These are phyloP conservation scores for Malus sylvestris DNA, from an alignment of 306 rosid species.

Conservation along the genomic window DNA sequence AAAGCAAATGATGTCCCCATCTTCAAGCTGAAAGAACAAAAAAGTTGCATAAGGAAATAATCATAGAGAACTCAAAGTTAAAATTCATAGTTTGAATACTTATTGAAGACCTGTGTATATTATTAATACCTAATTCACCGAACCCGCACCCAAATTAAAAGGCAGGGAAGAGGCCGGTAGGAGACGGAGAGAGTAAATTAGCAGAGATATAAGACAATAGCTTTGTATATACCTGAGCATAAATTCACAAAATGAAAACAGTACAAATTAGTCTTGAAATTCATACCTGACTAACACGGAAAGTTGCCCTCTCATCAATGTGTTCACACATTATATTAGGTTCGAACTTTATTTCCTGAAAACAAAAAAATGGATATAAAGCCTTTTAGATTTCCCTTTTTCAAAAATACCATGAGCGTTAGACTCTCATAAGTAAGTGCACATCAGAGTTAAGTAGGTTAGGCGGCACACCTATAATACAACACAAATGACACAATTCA, in stretches of 20 bases:
- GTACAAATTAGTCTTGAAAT: background rate
- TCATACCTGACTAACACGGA: conserved; percentile 65
- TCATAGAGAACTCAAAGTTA: background rate
- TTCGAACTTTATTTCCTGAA: conserved; percentile 81
- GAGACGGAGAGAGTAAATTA: background rate
- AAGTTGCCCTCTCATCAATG: conserved; percentile 50
- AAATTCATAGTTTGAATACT: background rate
- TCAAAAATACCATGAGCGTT: background rate
- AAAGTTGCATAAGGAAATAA: background rate
- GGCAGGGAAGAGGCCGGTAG: background rate
- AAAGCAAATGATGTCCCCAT: conserved; percentile 91
- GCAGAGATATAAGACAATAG: background rate
- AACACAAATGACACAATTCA: conserved; percentile 11
- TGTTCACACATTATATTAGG: conserved; percentile 81
- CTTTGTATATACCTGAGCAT: background rate
- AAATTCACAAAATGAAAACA: background rate
- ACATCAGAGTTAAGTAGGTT: background rate
- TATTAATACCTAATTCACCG: background rate
- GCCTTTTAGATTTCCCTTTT: background rate
- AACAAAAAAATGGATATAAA: background rate
- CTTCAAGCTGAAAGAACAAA: conserved; percentile 64
- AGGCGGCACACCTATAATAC: background rate
- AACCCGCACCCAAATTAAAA: background rate
- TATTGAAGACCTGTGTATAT: background rate
- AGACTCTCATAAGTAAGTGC: background rate